Evolutionary conservation across 441 rosid species (phyloP).

Genomic region (Aquilaria agallochum): DNA sequence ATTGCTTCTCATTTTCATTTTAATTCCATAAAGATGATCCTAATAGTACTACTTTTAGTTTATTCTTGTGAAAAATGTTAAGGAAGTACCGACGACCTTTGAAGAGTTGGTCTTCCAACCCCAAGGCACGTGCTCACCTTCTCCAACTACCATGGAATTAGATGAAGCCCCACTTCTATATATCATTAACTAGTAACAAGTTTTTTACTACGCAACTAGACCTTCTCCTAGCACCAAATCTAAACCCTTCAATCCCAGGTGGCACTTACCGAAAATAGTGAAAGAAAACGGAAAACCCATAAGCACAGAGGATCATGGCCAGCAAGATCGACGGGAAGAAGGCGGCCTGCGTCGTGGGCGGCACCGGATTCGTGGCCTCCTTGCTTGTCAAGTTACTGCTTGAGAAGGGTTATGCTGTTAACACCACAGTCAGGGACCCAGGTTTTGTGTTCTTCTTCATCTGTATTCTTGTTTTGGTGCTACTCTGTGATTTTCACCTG

Average conservation of each 20-base stretch:
- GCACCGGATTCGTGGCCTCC: slow-evolving; percentile 73
- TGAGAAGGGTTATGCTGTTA: slow-evolving; percentile 65
- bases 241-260: neutral
- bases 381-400: slow-evolving; percentile 63
- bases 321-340: slow-evolving; percentile 25
- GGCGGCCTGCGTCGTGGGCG: slow-evolving; percentile 77
- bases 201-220: too few relatives aligned
- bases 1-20: too few relatives aligned
- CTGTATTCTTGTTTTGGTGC: neutral
- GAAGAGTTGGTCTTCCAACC: neutral
- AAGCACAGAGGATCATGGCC: slow-evolving; percentile 23
- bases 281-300: neutral
- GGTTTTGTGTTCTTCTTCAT: slow-evolving; percentile 28
- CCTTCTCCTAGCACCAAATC: neutral
- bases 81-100: neutral
- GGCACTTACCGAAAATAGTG: neutral
- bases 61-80: too few relatives aligned
- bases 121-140: slow-evolving; percentile 20
- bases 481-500: neutral
- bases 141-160: slow-evolving; percentile 9
- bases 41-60: too few relatives aligned
- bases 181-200: too few relatives aligned
- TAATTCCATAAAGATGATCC: too few relatives aligned
- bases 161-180: too few relatives aligned
- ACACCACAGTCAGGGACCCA: slow-evolving; percentile 79